Conservation (phyloP, 1,284 basidiomycete species). For the Cutaneotrichosporon sp. region DNA sequence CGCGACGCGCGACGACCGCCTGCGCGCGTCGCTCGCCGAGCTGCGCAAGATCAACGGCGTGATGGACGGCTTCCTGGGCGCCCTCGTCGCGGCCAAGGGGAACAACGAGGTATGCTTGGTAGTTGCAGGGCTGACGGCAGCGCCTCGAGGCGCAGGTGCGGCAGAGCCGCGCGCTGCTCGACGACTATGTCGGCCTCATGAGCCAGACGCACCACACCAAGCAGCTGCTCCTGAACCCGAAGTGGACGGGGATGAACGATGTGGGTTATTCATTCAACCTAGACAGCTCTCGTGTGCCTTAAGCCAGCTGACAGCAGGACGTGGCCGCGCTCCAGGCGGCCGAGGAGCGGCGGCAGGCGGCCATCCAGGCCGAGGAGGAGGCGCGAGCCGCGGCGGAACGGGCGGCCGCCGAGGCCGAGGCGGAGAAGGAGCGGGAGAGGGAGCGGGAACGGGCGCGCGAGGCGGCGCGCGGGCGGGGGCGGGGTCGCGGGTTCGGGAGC, state of each 20-base stretch:
- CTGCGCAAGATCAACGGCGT: constrained; percentile 50
- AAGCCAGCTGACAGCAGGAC: constrained; percentile 35
- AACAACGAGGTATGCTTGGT: constrained; percentile 47
- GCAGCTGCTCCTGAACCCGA: constrained; percentile 40
- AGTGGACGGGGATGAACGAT: constrained; percentile 48
- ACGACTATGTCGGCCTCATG: constrained; percentile 48
- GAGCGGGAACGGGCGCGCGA: constrained; percentile 16
- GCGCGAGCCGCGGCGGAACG: constrained; percentile 21
- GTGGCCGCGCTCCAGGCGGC: constrained; percentile 31
- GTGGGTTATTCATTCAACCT: no score
- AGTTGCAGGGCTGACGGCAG: constrained; percentile 25
- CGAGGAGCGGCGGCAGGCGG: constrained; percentile 11
- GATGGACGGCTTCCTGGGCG: constrained; percentile 47
- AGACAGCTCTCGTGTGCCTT: no score
- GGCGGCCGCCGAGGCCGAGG: constrained; percentile 17
- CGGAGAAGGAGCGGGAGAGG: constrained; percentile 23
- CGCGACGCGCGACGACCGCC: constrained; percentile 14
- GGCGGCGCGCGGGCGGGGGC: neutral
- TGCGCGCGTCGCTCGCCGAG: constrained; percentile 49
- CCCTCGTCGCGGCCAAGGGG: constrained; percentile 42
- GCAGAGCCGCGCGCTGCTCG: constrained; percentile 46
- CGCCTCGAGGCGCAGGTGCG: constrained; percentile 45
- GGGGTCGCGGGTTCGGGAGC: constrained; percentile 10
- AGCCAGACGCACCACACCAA: constrained; percentile 52
- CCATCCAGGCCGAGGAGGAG: constrained; percentile 12